Base-by-base conservation (phyloP, 73 alveolate species). In the Durusdinium trenchii region DNA sequence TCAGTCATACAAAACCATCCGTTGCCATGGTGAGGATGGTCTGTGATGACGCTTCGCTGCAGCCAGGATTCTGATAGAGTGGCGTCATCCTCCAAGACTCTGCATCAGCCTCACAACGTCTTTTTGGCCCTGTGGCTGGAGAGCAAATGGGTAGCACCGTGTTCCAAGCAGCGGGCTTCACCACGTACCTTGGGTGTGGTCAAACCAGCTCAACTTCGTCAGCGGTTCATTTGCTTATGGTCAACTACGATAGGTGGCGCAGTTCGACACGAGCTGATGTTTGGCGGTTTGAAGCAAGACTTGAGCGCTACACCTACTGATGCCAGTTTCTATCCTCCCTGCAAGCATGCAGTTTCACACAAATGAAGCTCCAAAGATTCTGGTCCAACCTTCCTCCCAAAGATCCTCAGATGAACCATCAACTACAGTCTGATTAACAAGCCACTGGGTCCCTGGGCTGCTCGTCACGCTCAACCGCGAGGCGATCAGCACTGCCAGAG, bases 111-210 rank as follows among this genome's bases (percentile, higher is more conserved):
- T 76, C 87, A 23, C 87, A 76, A 6, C 87, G 87, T 12, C 36
- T 43, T 42, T 76, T 76, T 36, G 87, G 38, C 87, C 87, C 87
- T 18, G 84, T 71, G 51, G 52, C 52, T 5, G 84, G 84, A 3
- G 48, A 20, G 40, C 87, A 76, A 28, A 76, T 36, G 42, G 87
- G 87, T 38, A 76, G 43, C 48, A 61, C 87, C 62, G 40, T 36
- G 61, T 76, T 76, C 87, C 87, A 76, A 61, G 87, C 57, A 6
- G 87, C 87, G 40, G 87, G 62, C 61, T 76, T 76, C 62, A 76
- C 87, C 87, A 43, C 57, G 38, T 42, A 76, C 61, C 87, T 76
- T 57, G 48, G 30, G 6, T 16, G 23, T 16, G 23, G 69, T 57
- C 69, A 57, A 23, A 57, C 69, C 23, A 16, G 69, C 32, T 57